Base-by-base conservation (phyloP, 805 yeast species). In the Teunomyces pallodes region DNA sequence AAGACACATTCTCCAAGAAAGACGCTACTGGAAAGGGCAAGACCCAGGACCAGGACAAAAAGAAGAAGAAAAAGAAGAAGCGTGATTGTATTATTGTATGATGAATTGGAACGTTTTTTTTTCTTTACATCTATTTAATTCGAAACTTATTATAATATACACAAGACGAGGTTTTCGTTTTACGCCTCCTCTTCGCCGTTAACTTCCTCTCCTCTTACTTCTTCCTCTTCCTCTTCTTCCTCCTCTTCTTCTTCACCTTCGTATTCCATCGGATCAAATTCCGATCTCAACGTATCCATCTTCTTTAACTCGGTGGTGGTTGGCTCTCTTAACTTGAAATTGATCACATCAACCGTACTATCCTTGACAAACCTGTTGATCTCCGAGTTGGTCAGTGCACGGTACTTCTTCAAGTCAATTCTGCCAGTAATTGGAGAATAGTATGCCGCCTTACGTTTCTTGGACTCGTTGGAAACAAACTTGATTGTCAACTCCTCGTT, bases 391-490 rank as follows among this genome's bases (percentile, higher is more conserved):
- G 81, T 75, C 33, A 81, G 84, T 10, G 90, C 81, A 66, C 97
- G 82, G 64, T 96, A 83, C 63, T 92, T 86, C 71, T 87, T 90
- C 62, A 94, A 80, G 55, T 86, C 94, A 38, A 89, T 77, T 56
- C 85, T 83, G 31, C 91, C 90, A 10, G 79, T 72, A 13, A 92
- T 71, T 7, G 97, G 96, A 50, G 86, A 81, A 63, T 86, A 94
- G 57, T 77, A 80, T 3, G 90, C 96, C 7, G 80, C 74, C 24
- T 73, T 69, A 29, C 80, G 67, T 42, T 78, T 79, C 45, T 73
- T 76, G 5, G 54, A 10, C 27, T 41, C 51, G 12, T 75, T 81
- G 5, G 70, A 59, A 5, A 64, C 64, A 55, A 88, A 81, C 39
- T 83, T 79, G 42, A 91, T 69, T 1, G 86, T 82, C 53, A 91